Percentiles rank a stretch among this genome's conserved stretches.
phyloP scores from a whole-genome alignment of 139 green algal species.

The Zygnema circumcarinatum region DNA sequence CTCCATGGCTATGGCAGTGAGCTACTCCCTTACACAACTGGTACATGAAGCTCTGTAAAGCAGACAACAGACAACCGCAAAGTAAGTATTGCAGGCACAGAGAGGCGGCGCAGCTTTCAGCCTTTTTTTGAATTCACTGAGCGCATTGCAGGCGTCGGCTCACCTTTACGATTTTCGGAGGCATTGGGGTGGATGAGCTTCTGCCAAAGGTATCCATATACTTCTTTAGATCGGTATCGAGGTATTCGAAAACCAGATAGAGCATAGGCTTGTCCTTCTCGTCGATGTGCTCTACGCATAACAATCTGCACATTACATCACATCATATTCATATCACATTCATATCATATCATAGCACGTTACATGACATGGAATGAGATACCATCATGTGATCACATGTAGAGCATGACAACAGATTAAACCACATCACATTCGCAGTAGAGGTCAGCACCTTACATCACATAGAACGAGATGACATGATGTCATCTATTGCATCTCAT shows the following conservation, averaged over 20 bases:
- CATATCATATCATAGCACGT: conserved; percentile 21
- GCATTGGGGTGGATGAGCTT: conserved; percentile 65
- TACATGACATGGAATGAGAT: neutral
- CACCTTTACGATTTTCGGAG: conserved; percentile 55
- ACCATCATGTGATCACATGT: neutral
- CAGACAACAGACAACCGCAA: no score
- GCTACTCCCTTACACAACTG: conserved; percentile 93
- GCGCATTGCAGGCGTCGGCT: no score
- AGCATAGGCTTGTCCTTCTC: conserved; percentile 94
- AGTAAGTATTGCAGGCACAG: no score
- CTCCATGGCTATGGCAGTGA: conserved; percentile 93
- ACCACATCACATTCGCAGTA: no score
- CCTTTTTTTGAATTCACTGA: no score
- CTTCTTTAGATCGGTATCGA: conserved; percentile 98
- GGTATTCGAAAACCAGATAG: conserved; percentile 98
- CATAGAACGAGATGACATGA: no score
- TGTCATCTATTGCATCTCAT: no score
- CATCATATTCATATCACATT: conserved; percentile 16
- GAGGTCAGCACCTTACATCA: no score
- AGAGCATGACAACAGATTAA: no score
- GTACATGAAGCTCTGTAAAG: conserved; percentile 91
- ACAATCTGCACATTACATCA: conserved; percentile 75
- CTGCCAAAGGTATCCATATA: conserved; percentile 95
- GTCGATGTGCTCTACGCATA: conserved; percentile 94
- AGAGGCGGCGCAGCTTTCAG: no score